A percentile compares a stretch with the other conserved stretches of the same genome.
Evolutionary conservation across 164 flowering plant genomes (phyloP).

Genomic region (Amborella trichopoda): DNA sequence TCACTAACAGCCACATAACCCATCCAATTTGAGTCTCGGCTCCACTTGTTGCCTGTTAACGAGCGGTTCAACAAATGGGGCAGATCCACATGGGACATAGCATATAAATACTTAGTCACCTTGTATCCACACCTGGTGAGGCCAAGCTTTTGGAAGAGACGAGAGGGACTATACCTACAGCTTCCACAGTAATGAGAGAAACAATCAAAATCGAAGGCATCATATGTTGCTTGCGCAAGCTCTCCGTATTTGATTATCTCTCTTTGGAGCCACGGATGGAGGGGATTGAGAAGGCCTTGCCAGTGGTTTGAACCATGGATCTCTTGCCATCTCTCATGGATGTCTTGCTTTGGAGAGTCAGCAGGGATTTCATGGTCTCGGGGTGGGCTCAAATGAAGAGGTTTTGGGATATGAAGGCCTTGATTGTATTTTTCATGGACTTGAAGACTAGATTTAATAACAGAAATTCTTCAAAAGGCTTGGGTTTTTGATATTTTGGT

Average conservation of each 20-base stretch:
- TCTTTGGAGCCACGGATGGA: constrained; percentile 37
- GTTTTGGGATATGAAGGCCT: not conserved
- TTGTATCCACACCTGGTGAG: constrained; percentile 29
- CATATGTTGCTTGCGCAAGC: constrained; percentile 39
- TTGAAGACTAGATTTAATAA: too few species aligned
- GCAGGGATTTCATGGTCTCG: constrained; percentile 16
- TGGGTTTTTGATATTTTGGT: too few species aligned
- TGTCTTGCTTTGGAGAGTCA: constrained; percentile 34
- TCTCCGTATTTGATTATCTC: constrained; percentile 54
- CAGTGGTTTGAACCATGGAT: constrained; percentile 33
- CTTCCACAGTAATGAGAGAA: constrained; percentile 50
- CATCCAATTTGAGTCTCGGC: constrained; percentile 67
- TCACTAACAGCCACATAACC: constrained; percentile 57
- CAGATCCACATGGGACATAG: constrained; percentile 43
- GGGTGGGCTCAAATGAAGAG: not conserved
- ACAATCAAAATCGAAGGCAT: constrained; percentile 32
- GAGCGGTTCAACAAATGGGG: constrained; percentile 42
- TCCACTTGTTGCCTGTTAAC: constrained; percentile 29
- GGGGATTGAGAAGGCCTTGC: constrained; percentile 37
- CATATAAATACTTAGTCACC: constrained; percentile 47
- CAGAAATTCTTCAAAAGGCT: too few species aligned
- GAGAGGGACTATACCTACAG: constrained; percentile 27
- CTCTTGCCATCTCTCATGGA: constrained; percentile 36
- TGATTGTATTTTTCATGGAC: too few species aligned
- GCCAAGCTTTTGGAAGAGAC: constrained; percentile 29